These are phyloP conservation scores for Parachaetomium inaequale DNA, from an alignment of 495 filamentous ascomycete species.

Conservation along the genomic window DNA sequence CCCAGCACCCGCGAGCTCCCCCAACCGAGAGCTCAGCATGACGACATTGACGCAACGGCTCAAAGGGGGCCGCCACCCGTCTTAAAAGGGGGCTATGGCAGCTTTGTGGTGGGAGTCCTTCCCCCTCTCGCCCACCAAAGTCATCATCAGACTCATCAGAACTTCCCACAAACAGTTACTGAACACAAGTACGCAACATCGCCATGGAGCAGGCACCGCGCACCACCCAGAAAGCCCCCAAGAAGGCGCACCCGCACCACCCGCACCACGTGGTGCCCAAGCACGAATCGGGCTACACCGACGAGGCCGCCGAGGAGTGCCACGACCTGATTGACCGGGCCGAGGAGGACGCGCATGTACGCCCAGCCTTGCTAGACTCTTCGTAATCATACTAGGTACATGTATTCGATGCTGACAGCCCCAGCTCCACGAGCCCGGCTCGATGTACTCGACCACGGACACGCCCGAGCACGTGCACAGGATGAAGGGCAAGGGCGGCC, in stretches of 20 bases:
- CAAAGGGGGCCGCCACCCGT: not conserved
- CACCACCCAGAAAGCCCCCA: not conserved
- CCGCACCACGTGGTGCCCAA: slow-evolving; percentile 17
- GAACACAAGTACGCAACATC: not conserved
- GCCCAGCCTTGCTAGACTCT: not conserved
- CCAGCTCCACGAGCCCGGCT: slow-evolving; percentile 26
- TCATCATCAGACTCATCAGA: not conserved
- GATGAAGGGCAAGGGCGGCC: slow-evolving; percentile 4
- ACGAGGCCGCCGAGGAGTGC: slow-evolving; percentile 27
- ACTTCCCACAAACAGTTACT: not conserved
- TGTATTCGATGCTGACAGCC: not conserved
- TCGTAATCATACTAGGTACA: not conserved
- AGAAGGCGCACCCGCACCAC: slow-evolving; percentile 14
- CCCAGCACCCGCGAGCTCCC: not conserved
- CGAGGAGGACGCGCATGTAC: slow-evolving; percentile 32
- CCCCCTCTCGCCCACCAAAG: not conserved
- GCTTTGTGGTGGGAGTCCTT: not conserved
- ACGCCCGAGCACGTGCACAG: slow-evolving; percentile 9
- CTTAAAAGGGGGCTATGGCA: not conserved
- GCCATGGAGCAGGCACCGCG: slow-evolving; percentile 1
- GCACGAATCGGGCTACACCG: slow-evolving; percentile 28
- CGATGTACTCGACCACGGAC: slow-evolving; percentile 18
- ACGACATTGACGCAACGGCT: slow-evolving; percentile 11
- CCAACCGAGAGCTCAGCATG: slow-evolving; percentile 11
- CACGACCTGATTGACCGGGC: slow-evolving; percentile 32